Conservation (phyloP, 345 rosid species). For the Arabidopsis arenosa region DNA sequence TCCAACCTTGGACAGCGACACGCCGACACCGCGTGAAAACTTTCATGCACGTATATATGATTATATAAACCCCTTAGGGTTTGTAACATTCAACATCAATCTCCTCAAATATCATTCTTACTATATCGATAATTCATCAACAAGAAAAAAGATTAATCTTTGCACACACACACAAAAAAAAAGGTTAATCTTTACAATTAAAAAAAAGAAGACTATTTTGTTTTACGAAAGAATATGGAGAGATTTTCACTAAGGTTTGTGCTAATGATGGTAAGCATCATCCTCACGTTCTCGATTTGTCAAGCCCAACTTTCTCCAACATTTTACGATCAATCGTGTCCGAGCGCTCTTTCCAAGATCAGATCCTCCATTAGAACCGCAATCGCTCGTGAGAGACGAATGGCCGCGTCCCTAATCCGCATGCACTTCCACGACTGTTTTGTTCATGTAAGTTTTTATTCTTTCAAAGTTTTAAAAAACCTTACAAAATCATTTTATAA, state of each 20-base stretch:
- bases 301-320: conserved; percentile 52
- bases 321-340: conserved; percentile 55
- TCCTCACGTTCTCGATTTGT: conserved; percentile 19
- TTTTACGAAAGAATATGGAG: conserved; percentile 6
- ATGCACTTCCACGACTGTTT: conserved; percentile 63
- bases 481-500: background rate
- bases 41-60: conserved; percentile 3
- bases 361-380: conserved; percentile 41
- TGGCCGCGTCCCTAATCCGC: conserved; percentile 60
- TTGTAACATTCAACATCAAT: conserved; percentile 29
- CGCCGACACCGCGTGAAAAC: conserved; percentile 5
- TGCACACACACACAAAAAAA: background rate
- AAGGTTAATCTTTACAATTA: background rate
- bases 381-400: conserved; percentile 49
- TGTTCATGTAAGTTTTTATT: conserved; percentile 33
- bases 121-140: background rate
- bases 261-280: conserved; percentile 19
- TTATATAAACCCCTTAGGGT: conserved; percentile 21
- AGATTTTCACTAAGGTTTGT: conserved; percentile 8
- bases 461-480: background rate
- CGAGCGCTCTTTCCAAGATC: conserved; percentile 45
- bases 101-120: conserved; percentile 16
- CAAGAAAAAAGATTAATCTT: background rate
- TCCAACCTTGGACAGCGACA: conserved; percentile 21
- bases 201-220: background rate